phyloP scores from a whole-genome alignment of 352 stramenopile genomes.

The Plasmopara viticola region DNA sequence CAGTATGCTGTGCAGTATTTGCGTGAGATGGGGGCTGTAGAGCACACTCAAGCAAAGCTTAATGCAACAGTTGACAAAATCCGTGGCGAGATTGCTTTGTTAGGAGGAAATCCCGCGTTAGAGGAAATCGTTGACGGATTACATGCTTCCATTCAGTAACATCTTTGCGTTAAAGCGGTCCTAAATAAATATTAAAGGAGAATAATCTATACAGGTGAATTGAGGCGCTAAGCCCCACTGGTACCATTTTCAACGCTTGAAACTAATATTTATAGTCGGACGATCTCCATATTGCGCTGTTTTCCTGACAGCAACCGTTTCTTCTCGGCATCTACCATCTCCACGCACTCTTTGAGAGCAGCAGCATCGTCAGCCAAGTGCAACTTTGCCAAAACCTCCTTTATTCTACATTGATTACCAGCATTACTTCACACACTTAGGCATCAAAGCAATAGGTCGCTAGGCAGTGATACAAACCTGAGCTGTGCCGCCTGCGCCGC shows the following conservation, averaged over 20 bases:
- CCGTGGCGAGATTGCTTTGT: slow-evolving; percentile 31
- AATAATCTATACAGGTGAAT: no score
- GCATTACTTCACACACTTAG: neutral
- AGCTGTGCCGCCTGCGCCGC: slow-evolving; percentile 11
- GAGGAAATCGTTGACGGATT: slow-evolving; percentile 49
- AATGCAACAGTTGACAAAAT: slow-evolving; percentile 46
- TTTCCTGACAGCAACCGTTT: slow-evolving; percentile 13
- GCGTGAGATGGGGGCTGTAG: slow-evolving; percentile 52
- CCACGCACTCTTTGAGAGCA: slow-evolving; percentile 20
- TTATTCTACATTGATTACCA: slow-evolving; percentile 16
- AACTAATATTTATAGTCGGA: slow-evolving; percentile 25
- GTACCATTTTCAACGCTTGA: neutral
- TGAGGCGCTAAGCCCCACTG: no score
- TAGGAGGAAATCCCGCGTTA: slow-evolving; percentile 57
- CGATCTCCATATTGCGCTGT: slow-evolving; percentile 35
- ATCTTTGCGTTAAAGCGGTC: no score
- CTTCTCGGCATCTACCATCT: slow-evolving; percentile 21
- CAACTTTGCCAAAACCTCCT: slow-evolving; percentile 25
- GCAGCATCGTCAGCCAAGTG: slow-evolving; percentile 16
- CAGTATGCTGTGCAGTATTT: slow-evolving; percentile 89
- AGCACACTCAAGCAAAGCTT: slow-evolving; percentile 51
- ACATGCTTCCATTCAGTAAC: slow-evolving; percentile 41
- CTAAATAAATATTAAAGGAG: neutral
- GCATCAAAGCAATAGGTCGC: neutral
- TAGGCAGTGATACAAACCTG: slow-evolving; percentile 9